Conservation (phyloP, 129 eudicot genomes). For the Lactuca sativa region DNA sequence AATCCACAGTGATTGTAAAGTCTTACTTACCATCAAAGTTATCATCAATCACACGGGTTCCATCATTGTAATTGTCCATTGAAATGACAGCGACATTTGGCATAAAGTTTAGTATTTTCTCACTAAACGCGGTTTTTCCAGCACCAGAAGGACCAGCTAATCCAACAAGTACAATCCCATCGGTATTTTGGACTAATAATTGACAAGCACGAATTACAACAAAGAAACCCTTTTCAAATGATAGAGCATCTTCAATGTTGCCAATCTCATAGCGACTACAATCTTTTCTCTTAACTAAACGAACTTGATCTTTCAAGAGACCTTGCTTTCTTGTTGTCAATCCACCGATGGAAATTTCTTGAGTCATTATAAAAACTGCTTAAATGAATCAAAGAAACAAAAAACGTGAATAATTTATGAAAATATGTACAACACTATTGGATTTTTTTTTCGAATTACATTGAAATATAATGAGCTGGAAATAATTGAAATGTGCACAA, state of each 20-base stretch:
- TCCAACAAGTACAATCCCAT: slow-evolving; percentile 72
- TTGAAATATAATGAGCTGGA: background rate
- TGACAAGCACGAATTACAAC: slow-evolving; percentile 89
- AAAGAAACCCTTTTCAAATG: slow-evolving; percentile 88
- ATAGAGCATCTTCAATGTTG: slow-evolving; percentile 62
- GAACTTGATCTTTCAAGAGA: slow-evolving; percentile 87
- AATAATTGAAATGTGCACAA: slow-evolving; percentile 6
- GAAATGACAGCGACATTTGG: slow-evolving; percentile 91
- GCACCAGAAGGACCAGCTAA: slow-evolving; percentile 98
- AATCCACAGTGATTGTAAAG: slow-evolving; percentile 30
- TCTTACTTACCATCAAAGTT: slow-evolving; percentile 88
- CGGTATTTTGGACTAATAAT: slow-evolving; percentile 69
- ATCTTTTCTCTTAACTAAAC: slow-evolving; percentile 62
- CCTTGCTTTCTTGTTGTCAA: slow-evolving; percentile 46
- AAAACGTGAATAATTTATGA: background rate
- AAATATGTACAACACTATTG: background rate
- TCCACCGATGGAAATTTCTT: slow-evolving; percentile 41
- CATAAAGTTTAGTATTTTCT: slow-evolving; percentile 78
- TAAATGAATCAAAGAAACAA: background rate
- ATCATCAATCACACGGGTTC: slow-evolving; percentile 74
- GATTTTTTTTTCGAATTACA: background rate
- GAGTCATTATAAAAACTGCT: slow-evolving; percentile 36
- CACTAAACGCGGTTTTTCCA: slow-evolving; percentile 86
- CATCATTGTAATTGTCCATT: slow-evolving; percentile 94
- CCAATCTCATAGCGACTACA: slow-evolving; percentile 69